Conservation (phyloP, 306 rosid genomes). For the Gastrolobium villosum region DNA sequence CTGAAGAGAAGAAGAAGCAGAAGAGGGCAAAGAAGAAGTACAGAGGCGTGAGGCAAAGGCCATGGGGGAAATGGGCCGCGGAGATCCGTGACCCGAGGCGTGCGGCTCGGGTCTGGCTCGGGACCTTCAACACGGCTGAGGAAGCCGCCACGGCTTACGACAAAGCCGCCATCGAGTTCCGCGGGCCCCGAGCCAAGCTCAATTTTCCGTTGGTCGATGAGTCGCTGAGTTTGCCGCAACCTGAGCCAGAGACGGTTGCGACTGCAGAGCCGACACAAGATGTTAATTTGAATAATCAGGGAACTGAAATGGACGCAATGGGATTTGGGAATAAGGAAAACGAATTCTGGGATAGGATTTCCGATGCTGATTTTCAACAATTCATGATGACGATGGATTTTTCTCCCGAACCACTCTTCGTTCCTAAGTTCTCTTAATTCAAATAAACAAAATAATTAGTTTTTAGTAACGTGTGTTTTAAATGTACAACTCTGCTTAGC, state of each 20-base stretch:
- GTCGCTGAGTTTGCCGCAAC: constrained; percentile 43
- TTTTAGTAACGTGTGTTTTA: constrained; percentile 5
- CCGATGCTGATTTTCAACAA: constrained; percentile 61
- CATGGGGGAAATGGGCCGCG: constrained; percentile 97
- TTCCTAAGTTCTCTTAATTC: background rate
- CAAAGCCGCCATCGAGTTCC: constrained; percentile 81
- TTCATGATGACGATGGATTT: constrained; percentile 64
- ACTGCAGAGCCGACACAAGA: background rate
- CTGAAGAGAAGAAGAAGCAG: constrained; percentile 52
- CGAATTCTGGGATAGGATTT: constrained; percentile 63
- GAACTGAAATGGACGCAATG: constrained; percentile 13
- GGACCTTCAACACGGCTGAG: constrained; percentile 79
- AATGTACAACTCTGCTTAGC: background rate
- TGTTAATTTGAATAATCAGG: constrained; percentile 20
- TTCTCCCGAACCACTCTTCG: constrained; percentile 47
- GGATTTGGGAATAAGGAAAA: constrained; percentile 28
- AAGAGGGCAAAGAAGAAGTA: constrained; percentile 73
- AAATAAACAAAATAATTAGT: background rate
- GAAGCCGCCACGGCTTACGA: constrained; percentile 95
- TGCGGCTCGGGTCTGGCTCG: constrained; percentile 86
- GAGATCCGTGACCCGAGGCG: constrained; percentile 90
- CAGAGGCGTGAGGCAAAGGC: constrained; percentile 95
- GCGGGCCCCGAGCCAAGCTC: constrained; percentile 93
- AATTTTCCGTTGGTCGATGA: constrained; percentile 76
- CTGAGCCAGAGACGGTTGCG: constrained; percentile 10